Evolutionary conservation across 306 rosid species (phyloP).

Genomic region (Vigna mungo): DNA sequence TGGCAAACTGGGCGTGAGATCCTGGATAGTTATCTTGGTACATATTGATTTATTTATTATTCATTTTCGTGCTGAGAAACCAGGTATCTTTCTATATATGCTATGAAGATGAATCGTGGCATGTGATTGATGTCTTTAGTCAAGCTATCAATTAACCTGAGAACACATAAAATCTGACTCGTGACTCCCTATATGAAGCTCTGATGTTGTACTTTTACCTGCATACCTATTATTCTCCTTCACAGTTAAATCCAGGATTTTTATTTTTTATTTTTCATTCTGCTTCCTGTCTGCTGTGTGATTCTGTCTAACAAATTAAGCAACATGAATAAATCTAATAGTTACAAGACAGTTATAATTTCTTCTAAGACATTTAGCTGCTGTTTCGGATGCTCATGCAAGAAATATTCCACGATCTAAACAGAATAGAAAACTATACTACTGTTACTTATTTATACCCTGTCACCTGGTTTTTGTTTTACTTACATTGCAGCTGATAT

Average conservation of each 20-base stretch:
- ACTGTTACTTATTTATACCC: constrained; percentile 18
- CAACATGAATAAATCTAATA: background rate
- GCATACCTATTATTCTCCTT: constrained; percentile 28
- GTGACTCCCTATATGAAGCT: background rate
- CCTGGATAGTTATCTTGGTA: background rate
- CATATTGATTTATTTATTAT: background rate
- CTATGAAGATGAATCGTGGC: constrained; percentile 22
- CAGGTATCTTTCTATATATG: constrained; percentile 7
- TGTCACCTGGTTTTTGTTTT: background rate
- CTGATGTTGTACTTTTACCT: constrained; percentile 19
- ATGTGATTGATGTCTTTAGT: background rate
- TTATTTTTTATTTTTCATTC: background rate
- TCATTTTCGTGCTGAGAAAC: constrained; percentile 3
- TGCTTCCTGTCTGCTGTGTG: constrained; percentile 29
- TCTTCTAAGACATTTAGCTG: constrained; percentile 23
- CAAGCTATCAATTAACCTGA: constrained; percentile 3
- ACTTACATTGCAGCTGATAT: constrained; percentile 14
- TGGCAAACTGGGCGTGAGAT: constrained; percentile 8
- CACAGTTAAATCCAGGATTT: constrained; percentile 19
- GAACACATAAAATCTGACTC: constrained; percentile 7
- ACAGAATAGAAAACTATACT: constrained; percentile 6
- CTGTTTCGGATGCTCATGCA: constrained; percentile 16
- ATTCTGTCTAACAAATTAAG: constrained; percentile 27
- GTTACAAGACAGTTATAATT: constrained; percentile 6
- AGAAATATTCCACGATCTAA: constrained; percentile 16